Evolutionary conservation across 2,329 filamentous ascomycete genomes (phyloP).

Genomic region (Aspergillus sp.): DNA sequence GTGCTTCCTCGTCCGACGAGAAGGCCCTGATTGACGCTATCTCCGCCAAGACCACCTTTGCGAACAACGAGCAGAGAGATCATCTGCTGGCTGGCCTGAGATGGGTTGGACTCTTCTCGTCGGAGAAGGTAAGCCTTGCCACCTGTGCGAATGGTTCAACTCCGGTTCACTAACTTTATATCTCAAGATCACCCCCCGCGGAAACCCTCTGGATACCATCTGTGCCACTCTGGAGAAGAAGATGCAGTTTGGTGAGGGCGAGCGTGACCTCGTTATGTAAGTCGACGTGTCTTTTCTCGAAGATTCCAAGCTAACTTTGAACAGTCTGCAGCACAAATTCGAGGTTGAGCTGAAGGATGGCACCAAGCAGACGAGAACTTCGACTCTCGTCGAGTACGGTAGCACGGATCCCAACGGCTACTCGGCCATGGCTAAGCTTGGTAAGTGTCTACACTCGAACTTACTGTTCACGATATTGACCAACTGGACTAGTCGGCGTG

Average conservation of each 20-base stretch:
- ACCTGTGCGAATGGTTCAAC: too few relatives aligned
- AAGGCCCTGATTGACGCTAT: conserved; percentile 72
- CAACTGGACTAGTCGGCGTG: conserved; percentile 55
- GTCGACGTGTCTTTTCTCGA: too few relatives aligned
- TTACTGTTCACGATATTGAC: too few relatives aligned
- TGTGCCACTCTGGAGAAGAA: conserved; percentile 87
- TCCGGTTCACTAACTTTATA: too few relatives aligned
- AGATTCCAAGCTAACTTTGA: too few relatives aligned
- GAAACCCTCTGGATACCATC: conserved; percentile 85
- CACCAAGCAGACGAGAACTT: conserved; percentile 71
- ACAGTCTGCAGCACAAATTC: conserved; percentile 57
- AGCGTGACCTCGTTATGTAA: conserved; percentile 76
- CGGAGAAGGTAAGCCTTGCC: conserved; percentile 54
- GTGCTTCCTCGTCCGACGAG: conserved; percentile 64
- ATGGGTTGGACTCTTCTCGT: conserved; percentile 69
- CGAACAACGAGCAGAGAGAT: conserved; percentile 64
- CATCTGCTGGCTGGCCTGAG: conserved; percentile 69
- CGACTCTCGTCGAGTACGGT: conserved; percentile 81
- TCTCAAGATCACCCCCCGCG: conserved; percentile 56
- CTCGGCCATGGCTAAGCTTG: conserved; percentile 78
- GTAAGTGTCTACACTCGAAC: too few relatives aligned
- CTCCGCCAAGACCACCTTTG: conserved; percentile 71
- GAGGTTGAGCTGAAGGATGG: conserved; percentile 81
- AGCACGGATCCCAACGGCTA: conserved; percentile 66
- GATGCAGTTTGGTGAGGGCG: conserved; percentile 80